These are phyloP conservation scores for Trametes versicolor DNA, from an alignment of 1,284 basidiomycete species.

Conservation along the genomic window DNA sequence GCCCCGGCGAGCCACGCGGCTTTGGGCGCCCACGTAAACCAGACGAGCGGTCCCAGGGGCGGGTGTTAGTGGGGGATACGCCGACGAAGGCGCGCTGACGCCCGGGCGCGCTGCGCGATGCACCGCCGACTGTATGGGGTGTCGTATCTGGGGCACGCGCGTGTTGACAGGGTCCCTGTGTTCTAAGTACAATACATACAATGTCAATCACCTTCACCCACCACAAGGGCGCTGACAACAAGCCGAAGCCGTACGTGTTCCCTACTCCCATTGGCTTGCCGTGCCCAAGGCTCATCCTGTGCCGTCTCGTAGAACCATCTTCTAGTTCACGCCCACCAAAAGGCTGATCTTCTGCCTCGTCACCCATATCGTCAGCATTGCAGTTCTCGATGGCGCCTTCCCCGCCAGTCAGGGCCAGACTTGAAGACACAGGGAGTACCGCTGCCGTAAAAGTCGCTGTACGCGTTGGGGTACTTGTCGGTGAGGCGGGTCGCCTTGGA, in stretches of 20 bases:
- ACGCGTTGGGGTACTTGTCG: constrained; percentile 41
- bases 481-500: constrained; percentile 38
- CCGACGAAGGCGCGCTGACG: constrained; percentile 38
- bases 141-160: background rate
- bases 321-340: too few species aligned
- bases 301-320: too few species aligned
- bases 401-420: constrained; percentile 1
- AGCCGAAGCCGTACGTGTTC: too few species aligned
- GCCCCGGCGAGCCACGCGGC: constrained; percentile 27
- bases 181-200: too few species aligned
- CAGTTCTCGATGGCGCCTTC: too few species aligned
- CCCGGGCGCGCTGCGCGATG: background rate
- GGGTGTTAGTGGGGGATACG: constrained; percentile 36
- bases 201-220: too few species aligned
- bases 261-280: too few species aligned
- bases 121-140: background rate
- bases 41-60: constrained; percentile 10
- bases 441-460: constrained; percentile 44
- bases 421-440: constrained; percentile 44
- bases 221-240: too few species aligned
- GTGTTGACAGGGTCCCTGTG: constrained; percentile 6
- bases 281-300: too few species aligned
- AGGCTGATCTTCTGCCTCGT: too few species aligned
- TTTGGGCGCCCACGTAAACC: constrained; percentile 15
- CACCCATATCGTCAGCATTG: too few species aligned